Evolutionary conservation across 495 filamentous ascomycete genomes (phyloP).

Genomic region (Podospora sp.): DNA sequence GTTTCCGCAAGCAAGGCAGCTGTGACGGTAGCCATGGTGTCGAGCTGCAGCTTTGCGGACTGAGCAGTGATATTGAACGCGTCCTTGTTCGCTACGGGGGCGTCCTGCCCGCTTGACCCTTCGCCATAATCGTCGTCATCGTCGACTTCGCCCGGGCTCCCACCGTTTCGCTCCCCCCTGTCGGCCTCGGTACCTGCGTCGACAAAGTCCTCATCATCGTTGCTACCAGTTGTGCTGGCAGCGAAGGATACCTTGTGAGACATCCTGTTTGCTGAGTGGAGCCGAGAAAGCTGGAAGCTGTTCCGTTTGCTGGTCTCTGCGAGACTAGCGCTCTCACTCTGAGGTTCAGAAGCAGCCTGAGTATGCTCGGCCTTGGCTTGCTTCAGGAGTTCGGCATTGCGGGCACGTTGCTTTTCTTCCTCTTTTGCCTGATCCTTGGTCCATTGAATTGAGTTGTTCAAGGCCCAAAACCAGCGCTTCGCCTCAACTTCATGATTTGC

Average conservation of each 20-base stretch:
- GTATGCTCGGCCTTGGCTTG: constrained; percentile 58
- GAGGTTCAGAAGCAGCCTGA: constrained; percentile 42
- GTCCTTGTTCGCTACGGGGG: constrained; percentile 75
- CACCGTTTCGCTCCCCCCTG: constrained; percentile 31
- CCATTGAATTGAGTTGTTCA: constrained; percentile 99
- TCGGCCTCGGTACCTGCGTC: constrained; percentile 40
- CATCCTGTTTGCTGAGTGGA: constrained; percentile 37
- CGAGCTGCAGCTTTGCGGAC: constrained; percentile 88
- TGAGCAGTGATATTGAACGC: constrained; percentile 95
- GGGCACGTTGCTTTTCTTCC: constrained; percentile 73
- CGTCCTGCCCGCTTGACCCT: constrained; percentile 76
- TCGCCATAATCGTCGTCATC: constrained; percentile 88
- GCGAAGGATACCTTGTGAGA: constrained; percentile 34
- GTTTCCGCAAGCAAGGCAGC: constrained; percentile 77
- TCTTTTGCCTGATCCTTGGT: constrained; percentile 94
- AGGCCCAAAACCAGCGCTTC: constrained; percentile 94
- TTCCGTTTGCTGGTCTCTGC: constrained; percentile 43
- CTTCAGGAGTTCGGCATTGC: constrained; percentile 73
- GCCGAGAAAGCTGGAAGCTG: constrained; percentile 49
- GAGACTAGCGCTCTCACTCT: constrained; percentile 56
- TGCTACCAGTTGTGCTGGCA: constrained; percentile 42
- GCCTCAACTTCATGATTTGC: constrained; percentile 95
- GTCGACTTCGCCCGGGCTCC: constrained; percentile 52
- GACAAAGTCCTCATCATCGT: constrained; percentile 49
- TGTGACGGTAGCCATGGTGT: constrained; percentile 81